These are phyloP conservation scores for Favolaschia claudopus DNA, from an alignment of 768 basidiomycete genomes.

Conservation along the genomic window DNA sequence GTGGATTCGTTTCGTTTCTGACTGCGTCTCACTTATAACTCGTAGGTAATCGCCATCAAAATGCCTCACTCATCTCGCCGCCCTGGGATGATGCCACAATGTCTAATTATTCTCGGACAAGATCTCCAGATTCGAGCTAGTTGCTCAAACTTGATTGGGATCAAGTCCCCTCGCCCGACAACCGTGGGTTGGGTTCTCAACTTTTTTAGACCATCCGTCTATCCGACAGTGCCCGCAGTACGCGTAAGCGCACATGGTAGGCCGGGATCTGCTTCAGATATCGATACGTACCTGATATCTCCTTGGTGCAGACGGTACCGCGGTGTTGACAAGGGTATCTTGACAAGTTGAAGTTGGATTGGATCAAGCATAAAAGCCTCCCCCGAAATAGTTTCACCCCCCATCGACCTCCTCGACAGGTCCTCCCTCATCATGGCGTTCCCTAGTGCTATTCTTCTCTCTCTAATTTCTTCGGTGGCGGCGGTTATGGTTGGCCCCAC, in stretches of 20 bases:
- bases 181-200: slow-evolving; percentile 2
- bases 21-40: background rate
- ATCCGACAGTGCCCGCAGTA: no score
- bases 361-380: background rate
- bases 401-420: background rate
- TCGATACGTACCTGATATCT: slow-evolving; percentile 9
- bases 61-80: no score
- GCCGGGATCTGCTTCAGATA: slow-evolving; percentile 1
- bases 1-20: background rate
- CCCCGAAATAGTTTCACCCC: background rate
- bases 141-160: background rate
- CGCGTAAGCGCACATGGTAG: no score
- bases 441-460: slow-evolving; percentile 5
- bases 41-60: background rate
- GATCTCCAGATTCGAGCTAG: no score
- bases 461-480: background rate
- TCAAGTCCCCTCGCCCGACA: background rate
- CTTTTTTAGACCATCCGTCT: no score
- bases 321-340: background rate
- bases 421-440: slow-evolving; percentile 5
- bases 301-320: background rate
- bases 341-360: background rate
- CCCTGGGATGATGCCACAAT: no score
- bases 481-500: slow-evolving; percentile 11
- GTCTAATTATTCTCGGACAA: no score